Base-by-base conservation (phyloP, 108 stramenopile genomes). In the Hondaea fermentalgiana region DNA sequence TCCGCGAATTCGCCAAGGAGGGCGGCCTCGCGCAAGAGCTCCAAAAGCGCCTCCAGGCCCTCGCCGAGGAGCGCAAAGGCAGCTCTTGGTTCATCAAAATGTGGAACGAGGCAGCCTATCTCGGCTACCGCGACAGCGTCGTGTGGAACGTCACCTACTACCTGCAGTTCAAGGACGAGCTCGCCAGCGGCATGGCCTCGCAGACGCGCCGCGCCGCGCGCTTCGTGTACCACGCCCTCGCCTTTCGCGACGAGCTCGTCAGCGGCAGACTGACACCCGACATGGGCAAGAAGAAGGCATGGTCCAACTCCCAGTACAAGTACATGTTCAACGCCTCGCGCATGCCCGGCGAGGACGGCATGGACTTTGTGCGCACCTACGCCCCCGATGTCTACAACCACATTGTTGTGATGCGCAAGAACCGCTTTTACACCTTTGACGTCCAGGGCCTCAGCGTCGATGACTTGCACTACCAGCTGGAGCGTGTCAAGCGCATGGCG, bases 231-330 rank as follows among this genome's bases (percentile, higher is more conserved):
- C 88, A 90, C 28, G 91, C 90, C 51, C 88, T 91, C 29, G 29
- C 88, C 45, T 91, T 91, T 88, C 91, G 91, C 60, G 90, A 90
- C 1, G 28, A 51, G 76, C 53, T 90, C 14, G 87, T 91, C 28
- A 87, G 72, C n/a, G 91, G 91, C 29, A 45, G 17, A 25, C 90
- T 91, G 72, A 76, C 88, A 44, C 90, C 91, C 2, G 90, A 91
- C 53, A 88, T 91, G 17, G 90, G 90, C 71, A 91, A 91, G 83
- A 90, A 91, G 35, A 45, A 83, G n/a, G 90, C 91, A 25, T 83
- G 90, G 90, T 91, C 90, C 90, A 88, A 90, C 53, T 89, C 91
- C 35, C 90, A 90, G 47, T 91, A 91, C 91, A 91, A 91, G 89
- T 91, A 91, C 88, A 91, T 91, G 90, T 83, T 91, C 90, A 91